These are phyloP conservation scores for Rhodotorula sp. DNA, from an alignment of 1,284 basidiomycete genomes.

Conservation along the genomic window DNA sequence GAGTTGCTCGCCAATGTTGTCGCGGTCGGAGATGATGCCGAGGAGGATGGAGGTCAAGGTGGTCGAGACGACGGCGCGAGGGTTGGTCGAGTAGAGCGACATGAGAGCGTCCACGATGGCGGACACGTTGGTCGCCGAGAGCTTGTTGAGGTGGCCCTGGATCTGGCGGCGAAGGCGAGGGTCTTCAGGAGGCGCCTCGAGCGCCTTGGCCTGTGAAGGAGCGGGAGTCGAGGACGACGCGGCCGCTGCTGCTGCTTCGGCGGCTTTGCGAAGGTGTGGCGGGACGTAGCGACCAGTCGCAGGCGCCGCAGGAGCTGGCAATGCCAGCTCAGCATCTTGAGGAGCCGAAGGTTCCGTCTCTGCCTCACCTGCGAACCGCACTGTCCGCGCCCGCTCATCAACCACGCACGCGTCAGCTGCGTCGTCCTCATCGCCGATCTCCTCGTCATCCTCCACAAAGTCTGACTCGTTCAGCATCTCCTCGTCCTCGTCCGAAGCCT, in stretches of 20 bases:
- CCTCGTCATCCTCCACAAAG: constrained; percentile 36
- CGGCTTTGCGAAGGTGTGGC: constrained; percentile 53
- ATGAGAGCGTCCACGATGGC: constrained; percentile 76
- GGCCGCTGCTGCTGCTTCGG: constrained; percentile 47
- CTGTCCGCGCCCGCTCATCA: constrained; percentile 8
- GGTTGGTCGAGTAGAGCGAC: constrained; percentile 70
- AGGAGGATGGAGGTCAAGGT: constrained; percentile 76
- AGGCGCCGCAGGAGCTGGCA: constrained; percentile 27
- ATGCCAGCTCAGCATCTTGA: not conserved
- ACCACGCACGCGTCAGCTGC: constrained; percentile 7
- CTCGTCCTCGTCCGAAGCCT: constrained; percentile 2
- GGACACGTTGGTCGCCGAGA: constrained; percentile 62
- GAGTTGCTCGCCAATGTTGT: constrained; percentile 77
- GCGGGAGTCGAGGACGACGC: not conserved
- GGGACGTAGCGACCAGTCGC: constrained; percentile 51
- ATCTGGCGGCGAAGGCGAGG: constrained; percentile 65
- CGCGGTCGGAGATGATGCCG: constrained; percentile 74
- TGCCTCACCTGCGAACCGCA: constrained; percentile 25
- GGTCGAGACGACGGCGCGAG: constrained; percentile 80
- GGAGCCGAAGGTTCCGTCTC: constrained; percentile 38
- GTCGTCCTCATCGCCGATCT: constrained; percentile 29
- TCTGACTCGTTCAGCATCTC: constrained; percentile 7
- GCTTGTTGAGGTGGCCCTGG: constrained; percentile 54
- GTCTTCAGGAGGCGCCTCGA: constrained; percentile 36
- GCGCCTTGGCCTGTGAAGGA: constrained; percentile 1